These are phyloP conservation scores for Fusarium zealandicum DNA, from an alignment of 2,329 filamentous ascomycete genomes.

Conservation along the genomic window DNA sequence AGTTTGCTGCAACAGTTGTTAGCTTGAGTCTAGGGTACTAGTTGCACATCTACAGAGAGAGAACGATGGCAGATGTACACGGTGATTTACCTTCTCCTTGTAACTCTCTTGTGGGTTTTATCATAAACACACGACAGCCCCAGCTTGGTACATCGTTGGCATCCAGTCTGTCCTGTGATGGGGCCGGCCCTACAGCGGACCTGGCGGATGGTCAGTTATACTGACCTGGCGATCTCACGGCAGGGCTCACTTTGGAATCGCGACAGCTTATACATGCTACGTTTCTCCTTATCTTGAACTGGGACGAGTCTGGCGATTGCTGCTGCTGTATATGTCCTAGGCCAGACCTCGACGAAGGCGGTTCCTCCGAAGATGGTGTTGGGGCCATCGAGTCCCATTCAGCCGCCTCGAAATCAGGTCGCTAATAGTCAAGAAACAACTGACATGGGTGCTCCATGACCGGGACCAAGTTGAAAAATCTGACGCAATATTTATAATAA, in stretches of 20 bases:
- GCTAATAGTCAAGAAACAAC: constrained; percentile 3
- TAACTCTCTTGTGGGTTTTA: constrained; percentile 56
- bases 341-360: constrained; percentile 37
- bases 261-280: constrained; percentile 51
- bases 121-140: constrained; percentile 54
- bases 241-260: constrained; percentile 49
- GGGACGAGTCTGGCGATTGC: constrained; percentile 18
- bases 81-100: constrained; percentile 50
- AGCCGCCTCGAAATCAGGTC: constrained; percentile 10
- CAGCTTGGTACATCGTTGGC: constrained; percentile 55
- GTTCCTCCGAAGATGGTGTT: constrained; percentile 43
- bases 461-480: neutral
- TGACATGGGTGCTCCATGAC: constrained; percentile 8
- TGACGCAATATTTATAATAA: constrained; percentile 8
- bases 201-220: constrained; percentile 38
- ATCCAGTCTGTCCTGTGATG: constrained; percentile 48
- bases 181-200: constrained; percentile 55
- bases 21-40: constrained; percentile 13
- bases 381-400: constrained; percentile 42
- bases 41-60: neutral
- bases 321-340: constrained; percentile 26
- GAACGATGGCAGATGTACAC: neutral
- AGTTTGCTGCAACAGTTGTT: constrained; percentile 53
- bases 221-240: neutral
- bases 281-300: constrained; percentile 47